Base-by-base conservation (phyloP, 108 stramenopile species). In the Aurantiochytrium sp. region DNA sequence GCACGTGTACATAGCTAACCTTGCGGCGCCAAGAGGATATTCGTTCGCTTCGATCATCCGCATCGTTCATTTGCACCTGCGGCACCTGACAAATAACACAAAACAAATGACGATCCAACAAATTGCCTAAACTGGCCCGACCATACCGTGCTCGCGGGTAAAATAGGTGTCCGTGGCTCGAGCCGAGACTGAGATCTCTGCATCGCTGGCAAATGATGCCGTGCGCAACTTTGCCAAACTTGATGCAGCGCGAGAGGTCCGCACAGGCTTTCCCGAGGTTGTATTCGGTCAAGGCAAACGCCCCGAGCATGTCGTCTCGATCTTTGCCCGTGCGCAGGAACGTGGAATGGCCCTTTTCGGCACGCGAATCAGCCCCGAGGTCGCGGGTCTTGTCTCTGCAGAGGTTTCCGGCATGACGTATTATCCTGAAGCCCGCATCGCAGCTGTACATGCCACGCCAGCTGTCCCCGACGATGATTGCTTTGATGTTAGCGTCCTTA, bases 401-500 rank as follows among this genome's bases (percentile, higher is more conserved):
- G 42, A 16, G 64, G 64, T 8, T 8, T 28, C 25, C 25, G 64
- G 18, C 42, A 18, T 69, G 0, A 42, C 25, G 64, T 69, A 69
- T 23, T 69, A 42, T 18, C 64, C 64, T 23, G 35, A 69, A 18
- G 64, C 64, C 64, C 64, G 18, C 42, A 69, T 69, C 42, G 64
- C 64, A 12, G 25, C 64, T 1, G 42, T 69, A 4, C 14, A 69
- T 23, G 25, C 5, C 21, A 18, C 25, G 64, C 64, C 21, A 0
- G 4, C 64, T 0, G 42, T 10, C 10, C 64, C 64, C 21, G 64
- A 28, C 64, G 14, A 8, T 18, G 64, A 69, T 0, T 1, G 42
- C 64, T 69, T 69, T 69, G 35, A 69, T 23, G 93, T 97, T 19
- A 94, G 96, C 42, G 95, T 97, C 5, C 96, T 95, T 28, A 96